These are phyloP conservation scores for Dalbergia oliveri DNA, from an alignment of 306 rosid species.

Conservation along the genomic window DNA sequence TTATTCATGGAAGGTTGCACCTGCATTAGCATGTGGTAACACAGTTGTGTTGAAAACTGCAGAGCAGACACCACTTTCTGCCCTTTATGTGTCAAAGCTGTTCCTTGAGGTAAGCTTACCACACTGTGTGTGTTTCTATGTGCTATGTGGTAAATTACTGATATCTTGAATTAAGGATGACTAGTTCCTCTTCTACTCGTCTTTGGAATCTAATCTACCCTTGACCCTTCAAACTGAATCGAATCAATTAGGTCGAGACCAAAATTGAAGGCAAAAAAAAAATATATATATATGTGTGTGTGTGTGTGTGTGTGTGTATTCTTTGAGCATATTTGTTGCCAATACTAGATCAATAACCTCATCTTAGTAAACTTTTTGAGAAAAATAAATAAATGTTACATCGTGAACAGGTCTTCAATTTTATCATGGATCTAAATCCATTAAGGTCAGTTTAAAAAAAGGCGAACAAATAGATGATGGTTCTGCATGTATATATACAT, in stretches of 20 bases:
- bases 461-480: not conserved
- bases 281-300: no score
- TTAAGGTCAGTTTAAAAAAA: no score
- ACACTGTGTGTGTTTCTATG: not conserved
- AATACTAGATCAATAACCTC: no score
- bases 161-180: not conserved
- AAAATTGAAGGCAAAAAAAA: no score
- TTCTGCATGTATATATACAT: conserved; percentile 3
- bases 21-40: conserved; percentile 86
- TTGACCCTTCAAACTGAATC: no score
- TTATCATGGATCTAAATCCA: not conserved
- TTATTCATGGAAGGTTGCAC: conserved; percentile 83
- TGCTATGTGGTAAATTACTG: not conserved
- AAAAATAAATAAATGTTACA: not conserved
- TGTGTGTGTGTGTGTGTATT: no score
- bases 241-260: no score
- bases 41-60: conserved; percentile 78
- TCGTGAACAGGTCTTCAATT: not conserved
- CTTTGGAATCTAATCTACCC: not conserved
- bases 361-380: not conserved
- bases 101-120: conserved; percentile 64
- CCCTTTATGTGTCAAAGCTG: conserved; percentile 66
- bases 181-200: not conserved
- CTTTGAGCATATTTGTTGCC: no score
- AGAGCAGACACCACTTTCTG: conserved; percentile 86